Conservation (phyloP, 2,329 filamentous ascomycete genomes). For the Fusarium armeniacum region DNA sequence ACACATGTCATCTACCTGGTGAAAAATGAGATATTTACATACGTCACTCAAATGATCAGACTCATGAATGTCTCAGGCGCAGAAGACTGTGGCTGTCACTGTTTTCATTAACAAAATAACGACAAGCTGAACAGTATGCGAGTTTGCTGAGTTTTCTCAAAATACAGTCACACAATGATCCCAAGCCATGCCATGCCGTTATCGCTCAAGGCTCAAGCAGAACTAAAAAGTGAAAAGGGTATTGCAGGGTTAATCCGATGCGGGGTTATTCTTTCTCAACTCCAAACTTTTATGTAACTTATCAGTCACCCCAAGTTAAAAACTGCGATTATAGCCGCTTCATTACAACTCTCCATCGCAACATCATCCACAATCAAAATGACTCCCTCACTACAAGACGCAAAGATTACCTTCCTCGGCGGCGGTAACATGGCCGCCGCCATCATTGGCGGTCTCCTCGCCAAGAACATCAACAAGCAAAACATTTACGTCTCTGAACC, state of each 20-base stretch:
- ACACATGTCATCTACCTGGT: no score
- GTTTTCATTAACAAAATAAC: no score
- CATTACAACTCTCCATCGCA: not conserved
- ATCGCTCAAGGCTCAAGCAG: slow-evolving; percentile 21
- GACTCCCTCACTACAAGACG: slow-evolving; percentile 50
- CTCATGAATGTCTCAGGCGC: no score
- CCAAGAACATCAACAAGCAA: slow-evolving; percentile 59
- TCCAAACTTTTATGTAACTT: slow-evolving; percentile 38
- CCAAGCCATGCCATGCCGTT: slow-evolving; percentile 18
- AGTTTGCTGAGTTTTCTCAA: no score
- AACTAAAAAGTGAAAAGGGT: slow-evolving; percentile 32
- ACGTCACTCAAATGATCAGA: no score
- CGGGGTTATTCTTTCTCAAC: slow-evolving; percentile 33
- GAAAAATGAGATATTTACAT: no score
- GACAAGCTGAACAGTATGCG: no score
- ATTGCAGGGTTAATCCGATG: slow-evolving; percentile 42
- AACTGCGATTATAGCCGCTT: not conserved
- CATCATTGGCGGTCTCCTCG: slow-evolving; percentile 64
- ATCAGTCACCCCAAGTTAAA: slow-evolving; percentile 26
- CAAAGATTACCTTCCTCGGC: slow-evolving; percentile 58
- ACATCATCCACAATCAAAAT: slow-evolving; percentile 28
- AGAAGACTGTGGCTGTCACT: no score
- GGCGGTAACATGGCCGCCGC: slow-evolving; percentile 68
- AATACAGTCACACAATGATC: not conserved
- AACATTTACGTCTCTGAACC: slow-evolving; percentile 65